These are phyloP conservation scores for Nymphaea colorata DNA, from an alignment of 164 flowering plant genomes.

Conservation along the genomic window DNA sequence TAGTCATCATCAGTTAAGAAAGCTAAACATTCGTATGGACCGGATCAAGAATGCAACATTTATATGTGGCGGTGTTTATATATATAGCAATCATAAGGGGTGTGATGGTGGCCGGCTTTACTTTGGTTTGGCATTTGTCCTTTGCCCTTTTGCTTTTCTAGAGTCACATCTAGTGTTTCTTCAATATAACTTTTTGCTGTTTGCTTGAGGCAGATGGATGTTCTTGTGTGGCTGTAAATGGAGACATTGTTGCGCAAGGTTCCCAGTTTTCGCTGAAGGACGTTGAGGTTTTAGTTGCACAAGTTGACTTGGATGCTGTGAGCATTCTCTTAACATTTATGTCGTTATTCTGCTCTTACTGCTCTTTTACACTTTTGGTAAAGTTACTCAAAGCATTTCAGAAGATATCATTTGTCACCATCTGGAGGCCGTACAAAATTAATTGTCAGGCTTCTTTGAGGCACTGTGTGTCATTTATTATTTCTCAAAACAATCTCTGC, in stretches of 20 bases:
- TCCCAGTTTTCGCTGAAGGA: slow-evolving; percentile 93
- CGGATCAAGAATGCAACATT: slow-evolving; percentile 75
- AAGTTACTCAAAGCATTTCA: no score
- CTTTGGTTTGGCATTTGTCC: slow-evolving; percentile 40
- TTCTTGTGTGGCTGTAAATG: slow-evolving; percentile 71
- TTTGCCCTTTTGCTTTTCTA: not conserved
- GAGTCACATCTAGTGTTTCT: not conserved
- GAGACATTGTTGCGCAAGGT: slow-evolving; percentile 90
- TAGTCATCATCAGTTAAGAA: slow-evolving; percentile 91
- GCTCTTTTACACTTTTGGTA: not conserved
- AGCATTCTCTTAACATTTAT: slow-evolving; percentile 4
- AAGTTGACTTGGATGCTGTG: slow-evolving; percentile 92
- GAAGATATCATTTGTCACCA: no score
- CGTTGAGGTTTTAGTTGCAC: slow-evolving; percentile 88
- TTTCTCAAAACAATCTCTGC: no score
- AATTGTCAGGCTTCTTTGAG: no score
- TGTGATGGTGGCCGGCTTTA: slow-evolving; percentile 98
- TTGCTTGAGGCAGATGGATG: slow-evolving; percentile 68
- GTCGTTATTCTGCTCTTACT: not conserved
- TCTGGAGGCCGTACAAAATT: no score
- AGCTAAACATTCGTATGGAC: slow-evolving; percentile 79
- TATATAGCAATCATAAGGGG: slow-evolving; percentile 97
- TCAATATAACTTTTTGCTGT: not conserved
- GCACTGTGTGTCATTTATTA: no score
- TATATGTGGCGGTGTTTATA: slow-evolving; percentile 87